Evolutionary conservation across 768 basidiomycete genomes (phyloP).

Genomic region (Tulasnella sp.): DNA sequence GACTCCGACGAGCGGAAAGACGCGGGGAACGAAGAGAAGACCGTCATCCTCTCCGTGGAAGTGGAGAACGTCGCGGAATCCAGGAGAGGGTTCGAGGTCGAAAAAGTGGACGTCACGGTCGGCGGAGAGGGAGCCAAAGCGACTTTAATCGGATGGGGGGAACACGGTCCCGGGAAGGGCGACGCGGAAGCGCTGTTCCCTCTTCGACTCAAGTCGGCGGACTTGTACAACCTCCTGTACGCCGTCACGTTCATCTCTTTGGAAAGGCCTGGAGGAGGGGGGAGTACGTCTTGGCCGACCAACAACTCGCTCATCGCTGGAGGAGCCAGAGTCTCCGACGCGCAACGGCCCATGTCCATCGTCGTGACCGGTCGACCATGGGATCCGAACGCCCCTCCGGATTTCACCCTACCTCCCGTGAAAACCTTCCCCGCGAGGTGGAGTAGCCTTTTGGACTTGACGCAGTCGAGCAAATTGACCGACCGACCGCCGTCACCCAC

Average conservation of each 20-base stretch:
- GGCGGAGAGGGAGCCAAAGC: constrained; percentile 51
- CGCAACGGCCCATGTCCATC: constrained; percentile 71
- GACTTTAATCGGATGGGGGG: constrained; percentile 40
- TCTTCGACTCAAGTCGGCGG: constrained; percentile 51
- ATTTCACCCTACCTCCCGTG: constrained; percentile 43
- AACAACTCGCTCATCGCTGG: constrained; percentile 1
- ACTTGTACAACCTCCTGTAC: constrained; percentile 83
- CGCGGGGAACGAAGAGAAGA: constrained; percentile 70
- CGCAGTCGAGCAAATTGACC: constrained; percentile 25
- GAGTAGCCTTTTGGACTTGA: constrained; percentile 84
- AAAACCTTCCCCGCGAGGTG: constrained; percentile 70
- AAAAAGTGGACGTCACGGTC: constrained; percentile 62
- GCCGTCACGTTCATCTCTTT: constrained; percentile 74
- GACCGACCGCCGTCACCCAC: constrained; percentile 19
- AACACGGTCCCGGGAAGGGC: constrained; percentile 23
- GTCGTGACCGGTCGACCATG: constrained; percentile 65
- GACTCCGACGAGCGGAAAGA: constrained; percentile 33
- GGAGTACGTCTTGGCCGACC: not conserved
- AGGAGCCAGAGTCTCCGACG: constrained; percentile 29
- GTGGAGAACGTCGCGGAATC: constrained; percentile 71
- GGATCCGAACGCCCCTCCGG: constrained; percentile 16
- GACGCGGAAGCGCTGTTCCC: constrained; percentile 46
- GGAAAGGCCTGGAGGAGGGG: constrained; percentile 15
- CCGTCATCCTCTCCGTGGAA: constrained; percentile 84
- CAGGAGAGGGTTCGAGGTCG: constrained; percentile 53